Evolutionary conservation across 2,329 filamentous ascomycete genomes (phyloP), one percentile per base, ranked within the genome.

Genomic region (Alternaria viburni): DNA sequence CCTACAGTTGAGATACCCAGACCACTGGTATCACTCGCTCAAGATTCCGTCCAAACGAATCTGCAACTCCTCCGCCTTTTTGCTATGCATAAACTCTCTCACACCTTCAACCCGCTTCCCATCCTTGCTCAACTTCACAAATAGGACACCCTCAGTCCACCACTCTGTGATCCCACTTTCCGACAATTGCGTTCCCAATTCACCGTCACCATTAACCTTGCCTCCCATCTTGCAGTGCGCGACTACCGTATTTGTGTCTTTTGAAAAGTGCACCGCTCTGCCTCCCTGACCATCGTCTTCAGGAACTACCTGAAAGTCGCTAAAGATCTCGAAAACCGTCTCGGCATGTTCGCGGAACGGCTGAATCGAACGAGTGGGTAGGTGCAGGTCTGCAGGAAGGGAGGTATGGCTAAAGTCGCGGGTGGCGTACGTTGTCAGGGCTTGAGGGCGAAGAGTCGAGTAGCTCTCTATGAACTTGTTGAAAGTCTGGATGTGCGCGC

Each of bases 11-110:
- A 41, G 36, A 10, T 17, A 41, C n/a, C 36, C 25, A 17, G 32
- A 36, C 32, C 32, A 36, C 3, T 11, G 15, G 11, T n/a, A 6
- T 61, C 54, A 68, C 36, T 59, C 43, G n/a, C 56, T 63, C 64
- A 81, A 74, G 50, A 75, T 79, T 62, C 80, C 77, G 46, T 73
- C 65, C 61, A 83, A 75, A 69, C 81, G 81, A 70, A 70, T 66
- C 65, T 72, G 71, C 66, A 79, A 68, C 69, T 76, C 72, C 58
- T 72, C 71, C 50, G 75, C 76, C 64, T 75, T 79, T 23, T 64
- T 71, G 47, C 80, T 82, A 62, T 84, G 78, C 55, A 83, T 80
- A 70, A 84, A 83, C 74, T 85, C 75, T 51, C 65, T 69, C 49
- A 76, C 58, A 47, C 71, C 71, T 19, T 69, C 62, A 17, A 79